Base-by-base conservation (phyloP, 306 rosid species). In the Phaseolus lunatus region DNA sequence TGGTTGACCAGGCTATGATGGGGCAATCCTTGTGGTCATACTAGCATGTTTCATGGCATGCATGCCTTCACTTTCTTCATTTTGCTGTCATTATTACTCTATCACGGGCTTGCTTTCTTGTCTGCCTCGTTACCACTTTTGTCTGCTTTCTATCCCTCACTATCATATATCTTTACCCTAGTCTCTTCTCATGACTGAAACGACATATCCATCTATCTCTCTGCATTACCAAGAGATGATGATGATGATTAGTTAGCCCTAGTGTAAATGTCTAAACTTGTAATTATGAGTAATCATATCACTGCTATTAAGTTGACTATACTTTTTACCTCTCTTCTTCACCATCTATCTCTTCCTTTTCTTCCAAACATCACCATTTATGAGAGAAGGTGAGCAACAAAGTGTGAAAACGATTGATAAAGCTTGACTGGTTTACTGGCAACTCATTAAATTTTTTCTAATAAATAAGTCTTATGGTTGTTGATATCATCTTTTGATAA, bases 11-110 rank as follows among this genome's bases (percentile, higher is more conserved):
- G 26, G 48, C 86, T 80, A 88, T 82, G 65, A 83, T 85, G 74
- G 94, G 86, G 0, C 87, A 92, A 79, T 89, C 94, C 53, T 80
- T 94, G 80, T 89, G 96, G 97, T 94, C 96, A 23, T 90, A 86
- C 86, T 93, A 81, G 81, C 67, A 44, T 18, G 4, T 16, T 16
- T 62, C 47, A 22, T 63, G 65, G 72, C 57, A 49, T 67, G 75
- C 61, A n/a, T 73, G 80, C 83, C 73, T 71, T 67, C 59, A n/a
- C 70, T 65, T 70, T 77, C 27, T 48, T 78, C 68, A 50, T 77
- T 67, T 72, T 75, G 35, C 5, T 75, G 68, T 59, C 20, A 69
- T 76, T 72, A 33, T 69, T 83, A 71, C 39, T 47, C 31, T 54
- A 81, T 80, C 86, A 74, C 76, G 86, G 91, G 85, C 78, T 82